phyloP scores from a whole-genome alignment of 2,329 filamentous ascomycete genomes.

The Colletotrichum sojae region DNA sequence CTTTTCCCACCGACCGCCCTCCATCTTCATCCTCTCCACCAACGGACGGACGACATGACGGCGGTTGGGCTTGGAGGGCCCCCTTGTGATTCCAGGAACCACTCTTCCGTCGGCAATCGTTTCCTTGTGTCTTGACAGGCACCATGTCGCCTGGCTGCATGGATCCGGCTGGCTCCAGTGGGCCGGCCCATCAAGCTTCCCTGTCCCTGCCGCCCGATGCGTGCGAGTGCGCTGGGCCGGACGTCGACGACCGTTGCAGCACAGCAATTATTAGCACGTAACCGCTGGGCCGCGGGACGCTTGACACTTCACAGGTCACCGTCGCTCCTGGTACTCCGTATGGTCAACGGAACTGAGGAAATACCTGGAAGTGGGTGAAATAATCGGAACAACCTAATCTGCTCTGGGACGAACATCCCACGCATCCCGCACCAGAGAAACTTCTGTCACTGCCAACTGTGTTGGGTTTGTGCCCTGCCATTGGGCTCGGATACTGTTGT shows the following conservation, averaged over 20 bases:
- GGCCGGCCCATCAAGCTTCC: slow-evolving; percentile 34
- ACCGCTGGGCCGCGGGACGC: slow-evolving; percentile 11
- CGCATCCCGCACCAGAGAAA: not conserved
- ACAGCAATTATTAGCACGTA: slow-evolving; percentile 30
- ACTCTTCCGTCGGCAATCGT: slow-evolving; percentile 36
- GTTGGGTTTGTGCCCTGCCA: not conserved
- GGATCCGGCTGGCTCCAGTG: slow-evolving; percentile 33
- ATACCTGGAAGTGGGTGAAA: not conserved
- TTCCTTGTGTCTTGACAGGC: slow-evolving; percentile 25
- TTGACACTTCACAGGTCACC: slow-evolving; percentile 16
- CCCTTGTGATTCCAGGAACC: slow-evolving; percentile 34
- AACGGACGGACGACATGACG: slow-evolving; percentile 28
- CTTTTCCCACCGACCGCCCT: slow-evolving; percentile 16
- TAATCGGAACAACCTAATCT: slow-evolving; percentile 12
- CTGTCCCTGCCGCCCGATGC: slow-evolving; percentile 20
- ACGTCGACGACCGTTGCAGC: slow-evolving; percentile 26
- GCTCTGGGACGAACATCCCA: slow-evolving; percentile 6
- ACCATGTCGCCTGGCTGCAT: slow-evolving; percentile 23
- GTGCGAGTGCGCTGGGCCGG: slow-evolving; percentile 25
- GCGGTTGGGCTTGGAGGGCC: slow-evolving; percentile 21
- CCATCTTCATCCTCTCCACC: slow-evolving; percentile 13
- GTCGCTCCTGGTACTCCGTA: not conserved
- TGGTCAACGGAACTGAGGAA: not conserved
- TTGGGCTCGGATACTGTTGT: not conserved
- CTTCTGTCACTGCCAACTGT: not conserved